phyloP scores from a whole-genome alignment of 495 filamentous ascomycete species.

The Sabuloglossum arenarium region DNA sequence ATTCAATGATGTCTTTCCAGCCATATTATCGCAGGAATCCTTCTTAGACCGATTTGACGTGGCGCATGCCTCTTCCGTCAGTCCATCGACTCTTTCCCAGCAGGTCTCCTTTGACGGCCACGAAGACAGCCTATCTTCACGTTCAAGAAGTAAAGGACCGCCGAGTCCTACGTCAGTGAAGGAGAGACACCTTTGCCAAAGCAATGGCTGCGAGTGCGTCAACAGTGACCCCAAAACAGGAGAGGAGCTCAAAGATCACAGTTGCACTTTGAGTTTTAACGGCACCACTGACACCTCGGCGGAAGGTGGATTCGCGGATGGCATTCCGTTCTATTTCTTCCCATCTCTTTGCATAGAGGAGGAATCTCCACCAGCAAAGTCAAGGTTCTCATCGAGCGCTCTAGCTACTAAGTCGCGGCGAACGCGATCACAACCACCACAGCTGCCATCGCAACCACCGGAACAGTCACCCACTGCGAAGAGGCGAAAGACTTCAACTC shows the following conservation, averaged over 20 bases:
- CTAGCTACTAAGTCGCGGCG: background rate
- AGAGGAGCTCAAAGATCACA: background rate
- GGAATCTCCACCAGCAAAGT: background rate
- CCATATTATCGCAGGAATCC: background rate
- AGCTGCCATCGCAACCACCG: background rate
- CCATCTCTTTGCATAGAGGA: background rate
- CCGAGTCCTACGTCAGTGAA: background rate
- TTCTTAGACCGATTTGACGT: background rate
- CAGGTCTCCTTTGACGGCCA: background rate
- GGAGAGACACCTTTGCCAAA: background rate
- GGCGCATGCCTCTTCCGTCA: background rate
- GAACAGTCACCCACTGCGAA: background rate
- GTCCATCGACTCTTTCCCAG: background rate
- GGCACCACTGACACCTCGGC: background rate
- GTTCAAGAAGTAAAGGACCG: background rate
- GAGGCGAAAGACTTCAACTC: background rate
- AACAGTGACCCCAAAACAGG: background rate
- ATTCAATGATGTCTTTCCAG: background rate
- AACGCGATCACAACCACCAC: background rate
- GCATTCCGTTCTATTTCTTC: background rate
- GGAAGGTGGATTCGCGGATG: background rate
- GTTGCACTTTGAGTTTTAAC: background rate
- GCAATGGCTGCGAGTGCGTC: background rate
- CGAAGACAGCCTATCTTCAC: background rate
- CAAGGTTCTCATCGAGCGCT: background rate